Evolutionary conservation across 352 stramenopile genomes (phyloP).

Genomic region (Pythium sp.): DNA sequence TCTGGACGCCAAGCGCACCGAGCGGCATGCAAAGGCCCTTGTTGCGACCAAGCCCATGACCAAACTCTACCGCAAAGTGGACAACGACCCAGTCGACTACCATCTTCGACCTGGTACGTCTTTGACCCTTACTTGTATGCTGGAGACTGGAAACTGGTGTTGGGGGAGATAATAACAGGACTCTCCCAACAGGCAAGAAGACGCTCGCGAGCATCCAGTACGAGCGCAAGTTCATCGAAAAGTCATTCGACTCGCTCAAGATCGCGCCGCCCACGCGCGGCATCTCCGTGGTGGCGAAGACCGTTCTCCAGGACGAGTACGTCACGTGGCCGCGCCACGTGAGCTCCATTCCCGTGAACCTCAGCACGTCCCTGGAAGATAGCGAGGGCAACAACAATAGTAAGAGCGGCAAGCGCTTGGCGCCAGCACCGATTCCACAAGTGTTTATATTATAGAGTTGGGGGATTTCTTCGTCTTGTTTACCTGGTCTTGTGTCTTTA

Average conservation of each 20-base stretch:
- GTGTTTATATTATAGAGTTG: conserved; percentile 66
- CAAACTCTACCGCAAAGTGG: conserved; percentile 41
- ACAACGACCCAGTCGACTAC: conserved; percentile 5
- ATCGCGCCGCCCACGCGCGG: conserved; percentile 37
- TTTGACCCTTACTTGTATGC: no score
- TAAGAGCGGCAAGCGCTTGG: conserved; percentile 44
- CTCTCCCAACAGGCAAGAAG: conserved; percentile 19
- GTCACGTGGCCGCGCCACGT: conserved; percentile 54
- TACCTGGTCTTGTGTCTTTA: no score
- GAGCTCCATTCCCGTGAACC: conserved; percentile 46
- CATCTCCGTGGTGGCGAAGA: conserved; percentile 45
- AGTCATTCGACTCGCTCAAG: conserved; percentile 33
- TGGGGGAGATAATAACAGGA: no score
- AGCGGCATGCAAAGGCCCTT: conserved; percentile 18
- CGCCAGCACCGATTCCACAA: conserved; percentile 46
- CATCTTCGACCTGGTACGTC: conserved; percentile 29
- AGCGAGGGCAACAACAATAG: conserved; percentile 12
- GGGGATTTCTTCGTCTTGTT: conserved; percentile 1
- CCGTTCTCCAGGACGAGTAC: conserved; percentile 68
- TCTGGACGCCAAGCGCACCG: conserved; percentile 19
- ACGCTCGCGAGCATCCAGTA: conserved; percentile 64
- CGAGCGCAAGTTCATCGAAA: conserved; percentile 40
- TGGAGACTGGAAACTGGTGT: no score
- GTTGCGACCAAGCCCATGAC: conserved; percentile 48
- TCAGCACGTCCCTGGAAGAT: conserved; percentile 7